These are phyloP conservation scores for Blastocystis sp. DNA, from an alignment of 352 stramenopile species.

Conservation along the genomic window DNA sequence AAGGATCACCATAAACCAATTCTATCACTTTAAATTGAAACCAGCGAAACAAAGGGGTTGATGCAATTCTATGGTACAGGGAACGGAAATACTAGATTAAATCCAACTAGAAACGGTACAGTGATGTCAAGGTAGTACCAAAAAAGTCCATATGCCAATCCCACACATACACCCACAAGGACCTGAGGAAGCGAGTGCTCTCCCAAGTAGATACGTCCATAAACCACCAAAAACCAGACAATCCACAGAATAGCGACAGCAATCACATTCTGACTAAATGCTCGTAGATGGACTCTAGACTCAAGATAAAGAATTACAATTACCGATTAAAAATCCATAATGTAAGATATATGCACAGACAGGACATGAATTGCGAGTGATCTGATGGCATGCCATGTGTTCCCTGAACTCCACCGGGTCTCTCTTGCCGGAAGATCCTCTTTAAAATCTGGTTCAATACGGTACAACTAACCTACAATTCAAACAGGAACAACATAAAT, in stretches of 20 bases:
- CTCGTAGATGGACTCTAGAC: background rate
- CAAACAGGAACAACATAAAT: background rate
- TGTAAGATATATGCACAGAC: slow-evolving; percentile 46
- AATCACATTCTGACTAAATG: background rate
- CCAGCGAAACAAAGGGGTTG: slow-evolving; percentile 4
- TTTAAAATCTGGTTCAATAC: slow-evolving; percentile 36
- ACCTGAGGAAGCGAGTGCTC: slow-evolving; percentile 62
- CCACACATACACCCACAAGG: slow-evolving; percentile 46
- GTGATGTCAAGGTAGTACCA: slow-evolving; percentile 51
- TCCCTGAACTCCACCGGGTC: background rate
- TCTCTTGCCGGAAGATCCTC: background rate
- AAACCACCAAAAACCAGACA: slow-evolving; percentile 6
- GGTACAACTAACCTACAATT: slow-evolving; percentile 13
- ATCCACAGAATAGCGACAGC: slow-evolving; percentile 5
- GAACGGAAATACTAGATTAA: slow-evolving; percentile 5
- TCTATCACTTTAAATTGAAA: slow-evolving; percentile 35
- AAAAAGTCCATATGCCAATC: background rate
- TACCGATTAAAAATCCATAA: slow-evolving; percentile 15
- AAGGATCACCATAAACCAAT: background rate
- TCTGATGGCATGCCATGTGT: slow-evolving; percentile 64
- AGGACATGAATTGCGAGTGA: slow-evolving; percentile 64
- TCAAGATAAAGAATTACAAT: background rate
- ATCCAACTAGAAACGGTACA: background rate
- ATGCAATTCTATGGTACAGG: slow-evolving; percentile 1
- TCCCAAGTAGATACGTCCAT: slow-evolving; percentile 57